Base-by-base conservation (phyloP, 441 rosid species). In the Croton setiger region DNA sequence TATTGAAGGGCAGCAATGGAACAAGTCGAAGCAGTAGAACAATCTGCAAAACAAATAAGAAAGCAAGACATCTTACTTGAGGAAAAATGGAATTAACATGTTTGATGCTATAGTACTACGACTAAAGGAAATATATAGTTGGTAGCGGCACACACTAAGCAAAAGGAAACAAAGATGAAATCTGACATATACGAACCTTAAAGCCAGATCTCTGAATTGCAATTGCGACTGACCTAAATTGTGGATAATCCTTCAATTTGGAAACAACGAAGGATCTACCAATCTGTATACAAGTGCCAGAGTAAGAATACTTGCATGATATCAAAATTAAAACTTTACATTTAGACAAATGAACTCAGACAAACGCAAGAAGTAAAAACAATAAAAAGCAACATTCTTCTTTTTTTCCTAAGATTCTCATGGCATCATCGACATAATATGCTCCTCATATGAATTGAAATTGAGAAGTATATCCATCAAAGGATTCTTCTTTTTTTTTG, bases 181-280 rank as follows among this genome's bases (percentile, higher is more conserved):
- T 54, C 47, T 10, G 39, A 71, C 67, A 70, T 20, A 23, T 5
- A 74, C 82, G 67, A 69, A 93, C 98, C 97, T 93, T 93, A 73
- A 93, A 93, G 45, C 98, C 98, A 66, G 98, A 93, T 79, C 79
- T 86, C 64, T 72, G 79, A 67, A 86, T 91, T 17, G 98, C 99
- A 54, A 95, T 78, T 63, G 94, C 92, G 55, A 95, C 96, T 2
- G 95, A 85, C 48, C 83, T 92, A 75, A 95, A 95, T 79, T 82
- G 90, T 33, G 98, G 99, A 79, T 92, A 95, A 78, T 93, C 97
- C 85, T 88, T 87, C 81, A 95, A 74, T 78, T 84, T 95, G 70
- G 97, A 87, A 77, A 84, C 81, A 59, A 93, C 98, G 74, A 85
- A 86, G 59, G 96, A 77, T 78, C 84, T 85, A 60, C 98, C 98